Conservation (phyloP, 768 basidiomycete species). For the Tricholomella constricta region DNA sequence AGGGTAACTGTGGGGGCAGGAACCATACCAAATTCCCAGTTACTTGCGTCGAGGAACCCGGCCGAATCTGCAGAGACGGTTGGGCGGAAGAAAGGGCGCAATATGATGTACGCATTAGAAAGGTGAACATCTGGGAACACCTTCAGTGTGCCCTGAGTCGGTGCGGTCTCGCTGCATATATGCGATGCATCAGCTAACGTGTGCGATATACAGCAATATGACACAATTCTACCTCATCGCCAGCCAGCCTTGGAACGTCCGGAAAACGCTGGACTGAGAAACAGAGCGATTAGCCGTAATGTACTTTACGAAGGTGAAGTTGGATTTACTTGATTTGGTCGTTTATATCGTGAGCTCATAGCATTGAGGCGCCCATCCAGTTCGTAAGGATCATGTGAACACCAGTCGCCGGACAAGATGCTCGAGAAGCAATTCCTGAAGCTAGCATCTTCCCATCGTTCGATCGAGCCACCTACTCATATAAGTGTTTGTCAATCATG, state of each 20-base stretch:
- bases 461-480: constrained; percentile 64
- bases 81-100: constrained; percentile 76
- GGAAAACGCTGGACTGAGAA: constrained; percentile 47
- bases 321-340: constrained; percentile 45
- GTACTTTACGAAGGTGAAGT: neutral
- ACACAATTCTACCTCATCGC: constrained; percentile 52
- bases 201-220: neutral
- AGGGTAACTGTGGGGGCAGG: neutral
- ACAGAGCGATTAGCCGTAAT: constrained; percentile 3
- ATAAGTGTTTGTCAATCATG: constrained; percentile 10
- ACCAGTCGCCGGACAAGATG: constrained; percentile 65
- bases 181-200: neutral
- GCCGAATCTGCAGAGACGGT: constrained; percentile 39
- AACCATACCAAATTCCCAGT: constrained; percentile 52
- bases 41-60: constrained; percentile 49
- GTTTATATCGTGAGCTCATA: constrained; percentile 62
- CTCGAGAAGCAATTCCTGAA: constrained; percentile 63
- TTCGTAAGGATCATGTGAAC: constrained; percentile 66
- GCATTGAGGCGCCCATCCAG: constrained; percentile 61
- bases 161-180: constrained; percentile 56
- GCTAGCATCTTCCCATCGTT: constrained; percentile 69
- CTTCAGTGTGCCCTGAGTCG: constrained; percentile 66
- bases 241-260: constrained; percentile 80
- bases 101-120: constrained; percentile 70
- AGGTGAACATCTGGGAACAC: constrained; percentile 69